These are phyloP conservation scores for Penicillium manginii DNA, from an alignment of 495 filamentous ascomycete species.

Conservation along the genomic window DNA sequence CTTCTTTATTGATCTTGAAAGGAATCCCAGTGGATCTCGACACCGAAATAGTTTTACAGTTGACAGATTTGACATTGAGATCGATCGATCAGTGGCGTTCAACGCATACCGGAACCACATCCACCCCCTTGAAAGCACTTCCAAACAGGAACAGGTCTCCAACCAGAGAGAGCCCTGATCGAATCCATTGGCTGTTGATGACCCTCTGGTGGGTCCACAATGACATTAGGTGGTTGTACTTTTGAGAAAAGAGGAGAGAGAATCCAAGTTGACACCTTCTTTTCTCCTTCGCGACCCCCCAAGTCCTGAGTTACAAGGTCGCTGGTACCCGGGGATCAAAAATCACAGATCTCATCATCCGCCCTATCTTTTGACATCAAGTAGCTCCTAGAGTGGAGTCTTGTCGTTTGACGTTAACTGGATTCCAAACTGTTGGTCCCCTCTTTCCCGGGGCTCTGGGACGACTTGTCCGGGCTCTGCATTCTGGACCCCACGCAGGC, in stretches of 20 bases:
- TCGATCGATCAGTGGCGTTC: not conserved
- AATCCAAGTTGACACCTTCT: constrained; percentile 9
- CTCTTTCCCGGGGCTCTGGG: constrained; percentile 30
- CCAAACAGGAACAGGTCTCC: not conserved
- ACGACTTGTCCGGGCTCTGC: constrained; percentile 31
- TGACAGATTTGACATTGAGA: not conserved
- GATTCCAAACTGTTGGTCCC: constrained; percentile 25
- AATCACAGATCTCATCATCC: not conserved
- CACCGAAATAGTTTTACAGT: not conserved
- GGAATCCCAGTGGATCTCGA: no score
- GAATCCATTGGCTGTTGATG: constrained; percentile 11
- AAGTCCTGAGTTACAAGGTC: not conserved
- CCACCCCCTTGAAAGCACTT: not conserved
- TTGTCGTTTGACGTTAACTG: constrained; percentile 11
- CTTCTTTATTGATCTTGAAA: no score
- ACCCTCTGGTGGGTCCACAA: constrained; percentile 19
- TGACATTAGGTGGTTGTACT: constrained; percentile 24
- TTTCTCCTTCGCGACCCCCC: constrained; percentile 8
- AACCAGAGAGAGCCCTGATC: not conserved
- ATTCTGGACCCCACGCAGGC: constrained; percentile 31
- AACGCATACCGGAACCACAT: not conserved
- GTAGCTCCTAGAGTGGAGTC: constrained; percentile 17
- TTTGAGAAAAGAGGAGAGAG: constrained; percentile 16
- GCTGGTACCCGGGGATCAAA: not conserved
- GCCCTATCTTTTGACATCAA: not conserved